Evolutionary conservation across 345 rosid genomes (phyloP), one percentile per base, ranked within the genome.

Genomic region (Adansonia digitata): DNA sequence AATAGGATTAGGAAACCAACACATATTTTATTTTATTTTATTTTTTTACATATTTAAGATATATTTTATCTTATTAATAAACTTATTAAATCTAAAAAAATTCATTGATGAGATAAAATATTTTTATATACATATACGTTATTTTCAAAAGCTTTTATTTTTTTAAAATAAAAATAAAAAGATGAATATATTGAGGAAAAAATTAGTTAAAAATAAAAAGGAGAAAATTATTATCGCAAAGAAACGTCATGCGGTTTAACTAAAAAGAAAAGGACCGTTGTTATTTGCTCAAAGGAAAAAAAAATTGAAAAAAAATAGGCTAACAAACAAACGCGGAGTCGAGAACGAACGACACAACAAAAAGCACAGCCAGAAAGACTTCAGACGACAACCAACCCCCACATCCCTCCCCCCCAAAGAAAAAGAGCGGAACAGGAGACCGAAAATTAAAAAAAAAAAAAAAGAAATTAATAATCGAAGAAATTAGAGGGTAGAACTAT

Each of bases 401-500:
- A 24, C 11, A 55, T n/a, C n/a, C n/a, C n/a, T n/a, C n/a, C n/a
- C n/a, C n/a, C n/a, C n/a, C 20, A 18, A n/a, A 27, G 5, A 71
- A 71, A 2, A 40, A 49, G 61, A 27, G 27, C 17, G 59, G 8
- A 48, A 20, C 40, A 9, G 9, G 42, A 40, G 40, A 29, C 37
- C 17, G 63, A 56, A 43, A 31, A n/a, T n/a, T n/a, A n/a, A n/a
- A n/a, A n/a, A 1, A n/a, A 27, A 39, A 22, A 72, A 11, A 17
- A 26, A 52, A 29, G 31, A n/a, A n/a, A n/a, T n/a, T n/a, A n/a
- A 0, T 17, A 31, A 15, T 31, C 42, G 43, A 45, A 59, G 13
- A 65, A 61, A 66, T 43, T 79, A 73, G 70, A 7, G 74, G 82
- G 74, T 78, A 51, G 74, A 49, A 74, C 18, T 45, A 6, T 68